phyloP scores from a whole-genome alignment of 768 basidiomycete genomes.

The Boletus rubroflammeus region DNA sequence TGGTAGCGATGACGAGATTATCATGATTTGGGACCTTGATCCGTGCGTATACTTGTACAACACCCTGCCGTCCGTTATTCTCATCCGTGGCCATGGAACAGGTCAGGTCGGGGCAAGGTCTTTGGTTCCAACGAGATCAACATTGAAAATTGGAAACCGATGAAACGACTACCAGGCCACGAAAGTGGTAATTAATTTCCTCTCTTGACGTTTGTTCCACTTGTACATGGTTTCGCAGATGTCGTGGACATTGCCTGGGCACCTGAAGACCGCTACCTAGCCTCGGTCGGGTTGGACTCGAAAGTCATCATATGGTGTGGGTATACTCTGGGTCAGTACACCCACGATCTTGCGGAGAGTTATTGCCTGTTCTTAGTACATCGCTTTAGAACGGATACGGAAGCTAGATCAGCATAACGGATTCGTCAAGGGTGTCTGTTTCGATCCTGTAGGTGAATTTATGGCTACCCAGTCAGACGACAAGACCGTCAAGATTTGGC shows the following conservation, averaged over 20 bases:
- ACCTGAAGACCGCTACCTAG: constrained; percentile 86
- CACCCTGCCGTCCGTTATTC: neutral
- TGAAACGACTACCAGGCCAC: constrained; percentile 89
- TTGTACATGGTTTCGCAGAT: constrained; percentile 47
- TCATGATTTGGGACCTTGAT: constrained; percentile 97
- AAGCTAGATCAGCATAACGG: constrained; percentile 89
- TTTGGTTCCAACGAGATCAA: constrained; percentile 97
- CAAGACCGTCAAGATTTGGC: constrained; percentile 94
- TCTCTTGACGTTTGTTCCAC: neutral
- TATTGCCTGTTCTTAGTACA: neutral
- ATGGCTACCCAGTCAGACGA: constrained; percentile 98
- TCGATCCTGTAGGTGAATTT: constrained; percentile 97
- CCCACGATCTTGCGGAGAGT: neutral
- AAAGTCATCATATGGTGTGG: constrained; percentile 94
- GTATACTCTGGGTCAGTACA: constrained; percentile 71
- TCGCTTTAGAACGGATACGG: constrained; percentile 63
- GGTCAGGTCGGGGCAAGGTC: constrained; percentile 77
- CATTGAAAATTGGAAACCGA: constrained; percentile 94
- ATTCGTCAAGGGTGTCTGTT: constrained; percentile 98
- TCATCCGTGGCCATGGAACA: constrained; percentile 30
- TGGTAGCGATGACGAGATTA: constrained; percentile 92
- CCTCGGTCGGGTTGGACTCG: constrained; percentile 91
- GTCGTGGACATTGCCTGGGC: constrained; percentile 96
- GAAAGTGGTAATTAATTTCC: constrained; percentile 68
- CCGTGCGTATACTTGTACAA: constrained; percentile 54